Evolutionary conservation across 192 early-diverging fungal species (phyloP), one percentile per base, ranked within the genome.

Genomic region (Chytriomyces confervae): DNA sequence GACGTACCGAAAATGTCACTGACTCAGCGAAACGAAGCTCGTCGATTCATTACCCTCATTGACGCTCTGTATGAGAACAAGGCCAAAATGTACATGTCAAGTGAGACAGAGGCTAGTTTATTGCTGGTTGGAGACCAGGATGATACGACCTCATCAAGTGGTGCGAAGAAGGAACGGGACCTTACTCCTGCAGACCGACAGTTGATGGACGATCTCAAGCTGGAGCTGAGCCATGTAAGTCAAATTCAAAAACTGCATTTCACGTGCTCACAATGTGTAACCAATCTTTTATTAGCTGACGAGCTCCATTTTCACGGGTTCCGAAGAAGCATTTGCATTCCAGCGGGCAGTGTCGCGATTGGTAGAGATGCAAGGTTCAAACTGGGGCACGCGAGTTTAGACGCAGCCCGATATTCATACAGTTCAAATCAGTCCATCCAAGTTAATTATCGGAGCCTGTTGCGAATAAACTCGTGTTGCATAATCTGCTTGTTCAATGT

Each of bases 251-350:
- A 11, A 18, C 62, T 47, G 49, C 18, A 69, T 78, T 43, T 75
- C 63, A 48, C 68, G 50, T n/a, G 50, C 44, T 50, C 9, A 50
- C 75, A 11, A 57, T 9, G 20, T 20, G 20, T 51, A 6, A 57
- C 61, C 80, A 23, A 43, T 13, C 75, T 36, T 6, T 44, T 18
- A 48, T 44, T 64, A 87, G 83, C 62, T 86, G 29, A 84, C 84
- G 43, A 87, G 83, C 70, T 85, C 93, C 3, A 87, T 93, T 29
- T 93, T 94, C 75, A 88, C 91, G 27, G 95, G 95, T 23, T 91
- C 95, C 57, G 97, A 99, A 80, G 97, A 99, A 79, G 89, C 91
- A 10, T 99, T 99, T 91, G 96, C 97, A 13, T 97, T 99, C 72
- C 92, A 95, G 83, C 85, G 97, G 62, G 95, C 97, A 6, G 81